Conservation (phyloP, 495 filamentous ascomycete species). For the Podospora appendiculata region DNA sequence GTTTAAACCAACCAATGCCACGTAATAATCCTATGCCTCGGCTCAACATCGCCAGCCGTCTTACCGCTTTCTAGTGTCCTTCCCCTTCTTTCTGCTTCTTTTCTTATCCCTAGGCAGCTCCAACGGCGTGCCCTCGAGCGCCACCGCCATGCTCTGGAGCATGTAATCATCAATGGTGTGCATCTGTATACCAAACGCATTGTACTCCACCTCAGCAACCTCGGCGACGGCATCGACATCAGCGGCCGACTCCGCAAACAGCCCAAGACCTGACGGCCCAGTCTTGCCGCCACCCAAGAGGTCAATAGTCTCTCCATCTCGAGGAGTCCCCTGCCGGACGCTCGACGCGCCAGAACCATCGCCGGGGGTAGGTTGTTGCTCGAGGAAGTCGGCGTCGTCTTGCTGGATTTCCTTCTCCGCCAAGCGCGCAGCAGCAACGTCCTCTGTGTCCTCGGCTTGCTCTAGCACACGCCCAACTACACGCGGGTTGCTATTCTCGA, state of each 20-base stretch:
- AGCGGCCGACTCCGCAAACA: conserved; percentile 29
- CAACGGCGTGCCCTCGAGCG: conserved; percentile 70
- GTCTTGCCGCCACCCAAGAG: not conserved
- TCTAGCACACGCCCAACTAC: conserved; percentile 60
- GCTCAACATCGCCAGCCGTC: not conserved
- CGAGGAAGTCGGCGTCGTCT: conserved; percentile 89
- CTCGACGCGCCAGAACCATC: conserved; percentile 33
- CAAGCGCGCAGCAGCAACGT: conserved; percentile 76
- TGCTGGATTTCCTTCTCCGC: conserved; percentile 85
- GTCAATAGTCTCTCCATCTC: conserved; percentile 27
- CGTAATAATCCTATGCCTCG: too few species aligned
- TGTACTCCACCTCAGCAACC: conserved; percentile 36
- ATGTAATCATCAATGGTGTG: conserved; percentile 79
- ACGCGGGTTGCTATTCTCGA: conserved; percentile 36
- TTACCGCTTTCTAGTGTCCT: conserved; percentile 38
- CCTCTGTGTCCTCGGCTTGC: conserved; percentile 86
- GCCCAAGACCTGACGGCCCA: conserved; percentile 31
- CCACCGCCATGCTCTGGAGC: conserved; percentile 66
- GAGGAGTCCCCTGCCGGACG: conserved; percentile 35
- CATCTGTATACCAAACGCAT: conserved; percentile 46
- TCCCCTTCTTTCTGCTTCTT: conserved; percentile 70
- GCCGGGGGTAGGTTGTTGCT: conserved; percentile 52
- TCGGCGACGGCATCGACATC: conserved; percentile 3
- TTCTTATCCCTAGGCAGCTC: conserved; percentile 75
- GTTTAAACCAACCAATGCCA: too few species aligned